Base-by-base conservation (phyloP, 495 filamentous ascomycete species). In the Neurospora sp. region DNA sequence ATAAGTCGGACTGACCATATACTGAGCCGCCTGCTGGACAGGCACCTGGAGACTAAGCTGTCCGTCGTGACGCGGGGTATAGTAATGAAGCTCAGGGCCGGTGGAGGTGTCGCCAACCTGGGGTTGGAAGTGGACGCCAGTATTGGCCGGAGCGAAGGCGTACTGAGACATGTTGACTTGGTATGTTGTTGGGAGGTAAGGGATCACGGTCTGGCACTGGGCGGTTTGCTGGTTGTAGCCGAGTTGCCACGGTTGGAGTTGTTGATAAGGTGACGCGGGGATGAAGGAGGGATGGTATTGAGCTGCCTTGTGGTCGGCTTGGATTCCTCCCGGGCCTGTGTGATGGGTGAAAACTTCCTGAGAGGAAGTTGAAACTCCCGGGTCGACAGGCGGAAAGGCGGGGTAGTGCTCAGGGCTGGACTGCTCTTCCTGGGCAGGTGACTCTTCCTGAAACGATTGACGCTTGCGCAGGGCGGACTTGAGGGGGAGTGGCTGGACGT, bases 41-140 rank as follows among this genome's bases (percentile, higher is more conserved):
- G 14, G 39, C 35, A n/a, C 14, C 27, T 66, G 46, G 8, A 72
- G 54, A 6, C 54, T 14, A 37, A 66, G 44, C 31, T 46, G 70
- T 18, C 44, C 49, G 70, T 88, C 86, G 20, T 77, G 76, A 7
- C 85, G 83, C 23, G 86, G 86, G 31, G 83, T 80, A 70, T 86
- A 87, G 23, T 77, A 82, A 69, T 87, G 83, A 14, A 79, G 60
- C 49, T 83, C 82, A 7, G 83, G 79, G 2, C 86, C 86, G 72
- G 78, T 77, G 39, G 80, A 82, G 27, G 86, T 86, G 39, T 83
- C 82, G 39, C 82, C 82, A 20, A 85, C 83, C 27, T 84, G 85
- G 2, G 85, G 86, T 71, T 87, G 84, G 72, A 82, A 86, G 78
- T 84, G 82, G 27, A 80, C 73, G 74, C 82, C 77, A 14, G 49